Base-by-base conservation (phyloP, 805 yeast species). In the Yamadazyma sp. region DNA sequence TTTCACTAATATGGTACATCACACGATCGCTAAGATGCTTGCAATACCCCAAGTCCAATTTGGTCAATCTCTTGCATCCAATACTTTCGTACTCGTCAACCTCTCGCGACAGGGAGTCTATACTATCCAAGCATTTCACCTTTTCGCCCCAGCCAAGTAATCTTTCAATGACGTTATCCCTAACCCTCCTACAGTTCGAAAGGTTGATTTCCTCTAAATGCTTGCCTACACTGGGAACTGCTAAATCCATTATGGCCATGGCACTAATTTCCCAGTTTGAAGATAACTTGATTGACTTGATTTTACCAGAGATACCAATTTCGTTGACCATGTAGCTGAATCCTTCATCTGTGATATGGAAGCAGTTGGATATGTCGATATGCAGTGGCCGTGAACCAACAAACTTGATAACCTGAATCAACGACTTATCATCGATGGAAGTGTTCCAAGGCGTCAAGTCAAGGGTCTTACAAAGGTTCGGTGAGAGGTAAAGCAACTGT, bases 221-320 rank as follows among this genome's bases (percentile, higher is more conserved):
- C 22, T 69, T 64, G 6, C 89, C 89, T 21, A 82, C 78, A 47
- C 75, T 70, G 0, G 82, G 81, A 1, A 75, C 79, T 1, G 87
- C 74, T 28, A 84, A 58, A 54, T 84, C 91, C 88, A 84, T 82
- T 20, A 84, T 81, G 2, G 90, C 84, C 86, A 82, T 80, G 2
- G 88, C 86, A 42, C 82, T 75, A 6, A 84, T 78, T 48, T 82
- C 86, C 91, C 91, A 84, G 32, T 77, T 81, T 11, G 84, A 77
- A 44, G 67, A 70, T 88, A 84, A 81, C 42, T 69, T 71, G 34
- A 84, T 60, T 7, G 60, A 59, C 37, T 67, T 64, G 30, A 84
- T 71, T 21, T 70, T 67, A 3, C 88, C 88, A 26, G 77, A 54
- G 48, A 81, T 78, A 2, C 89, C 89, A 38, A 82, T 71, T 47